Percentiles rank a stretch among this genome's conserved stretches.
These are phyloP conservation scores for Tagetes patula DNA, from an alignment of 129 eudicot species.

Conservation along the genomic window DNA sequence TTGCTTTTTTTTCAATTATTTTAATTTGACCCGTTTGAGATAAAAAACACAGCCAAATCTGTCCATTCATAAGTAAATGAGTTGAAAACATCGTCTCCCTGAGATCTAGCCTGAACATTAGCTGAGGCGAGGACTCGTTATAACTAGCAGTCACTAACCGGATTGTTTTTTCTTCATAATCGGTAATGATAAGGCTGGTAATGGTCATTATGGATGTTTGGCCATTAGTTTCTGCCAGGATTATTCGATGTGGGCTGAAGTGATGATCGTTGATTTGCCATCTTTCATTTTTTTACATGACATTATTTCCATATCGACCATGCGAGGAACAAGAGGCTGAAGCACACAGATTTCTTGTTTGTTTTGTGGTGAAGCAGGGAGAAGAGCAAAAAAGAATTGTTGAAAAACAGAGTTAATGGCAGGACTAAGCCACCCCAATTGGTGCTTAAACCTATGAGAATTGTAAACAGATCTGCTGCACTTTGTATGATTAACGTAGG, in stretches of 20 bases:
- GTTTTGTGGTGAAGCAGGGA: constrained; percentile 25
- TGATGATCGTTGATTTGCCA: neutral
- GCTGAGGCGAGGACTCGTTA: neutral
- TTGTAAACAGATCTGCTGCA: constrained; percentile 2
- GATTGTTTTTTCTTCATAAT: neutral
- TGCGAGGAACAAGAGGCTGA: neutral
- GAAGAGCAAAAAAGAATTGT: constrained; percentile 7
- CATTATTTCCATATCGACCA: neutral
- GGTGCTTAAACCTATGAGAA: neutral
- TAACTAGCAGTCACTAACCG: neutral
- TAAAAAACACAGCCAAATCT: neutral
- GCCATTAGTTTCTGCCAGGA: neutral
- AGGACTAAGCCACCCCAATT: constrained; percentile 16
- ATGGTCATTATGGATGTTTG: too few species aligned
- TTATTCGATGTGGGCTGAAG: neutral
- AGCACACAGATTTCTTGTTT: neutral
- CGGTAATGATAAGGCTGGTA: neutral
- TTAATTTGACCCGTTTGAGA: neutral
- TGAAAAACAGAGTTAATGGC: constrained; percentile 11
- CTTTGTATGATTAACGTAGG: constrained; percentile 15
- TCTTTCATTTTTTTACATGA: neutral
- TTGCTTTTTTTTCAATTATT: neutral
- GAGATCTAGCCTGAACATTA: neutral
- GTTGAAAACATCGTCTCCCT: neutral
- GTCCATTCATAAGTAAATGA: neutral